These are phyloP conservation scores for Botrytis cinerea DNA, from an alignment of 2,329 filamentous ascomycete species.

Conservation along the genomic window DNA sequence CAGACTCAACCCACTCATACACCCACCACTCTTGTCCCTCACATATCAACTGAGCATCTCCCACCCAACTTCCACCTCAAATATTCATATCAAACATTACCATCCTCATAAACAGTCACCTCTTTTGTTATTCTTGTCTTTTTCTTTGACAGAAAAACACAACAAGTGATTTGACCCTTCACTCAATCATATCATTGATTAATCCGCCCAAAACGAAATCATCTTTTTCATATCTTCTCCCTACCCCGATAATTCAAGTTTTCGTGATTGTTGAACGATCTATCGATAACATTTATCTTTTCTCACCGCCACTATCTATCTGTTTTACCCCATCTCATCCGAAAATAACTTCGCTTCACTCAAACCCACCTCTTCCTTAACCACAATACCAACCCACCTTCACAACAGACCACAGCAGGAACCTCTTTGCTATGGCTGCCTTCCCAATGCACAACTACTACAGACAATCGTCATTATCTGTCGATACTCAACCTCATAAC, in stretches of 20 bases:
- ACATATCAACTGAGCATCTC: constrained; percentile 25
- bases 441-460: constrained; percentile 42
- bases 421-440: constrained; percentile 37
- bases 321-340: constrained; percentile 25
- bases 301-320: constrained; percentile 29
- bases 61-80: constrained; percentile 10
- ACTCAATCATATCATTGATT: constrained; percentile 24
- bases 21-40: constrained; percentile 24
- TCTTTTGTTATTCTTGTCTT: constrained; percentile 6
- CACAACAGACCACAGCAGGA: constrained; percentile 26
- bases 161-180: constrained; percentile 11
- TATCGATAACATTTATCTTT: constrained; percentile 28
- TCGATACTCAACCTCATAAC: constrained; percentile 47
- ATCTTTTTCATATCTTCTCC: constrained; percentile 30
- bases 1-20: constrained; percentile 18
- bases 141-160: constrained; percentile 23
- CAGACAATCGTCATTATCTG: constrained; percentile 38
- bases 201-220: constrained; percentile 20
- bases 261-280: constrained; percentile 27
- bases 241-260: constrained; percentile 33
- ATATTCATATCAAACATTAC: constrained; percentile 18
- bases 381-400: constrained; percentile 22
- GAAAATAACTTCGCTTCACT: constrained; percentile 34
- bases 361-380: constrained; percentile 25
- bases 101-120: constrained; percentile 23